Percentiles rank a stretch among this genome's conserved stretches.
These are phyloP conservation scores for Atalantia buxifolia DNA, from an alignment of 345 rosid species.

Conservation along the genomic window DNA sequence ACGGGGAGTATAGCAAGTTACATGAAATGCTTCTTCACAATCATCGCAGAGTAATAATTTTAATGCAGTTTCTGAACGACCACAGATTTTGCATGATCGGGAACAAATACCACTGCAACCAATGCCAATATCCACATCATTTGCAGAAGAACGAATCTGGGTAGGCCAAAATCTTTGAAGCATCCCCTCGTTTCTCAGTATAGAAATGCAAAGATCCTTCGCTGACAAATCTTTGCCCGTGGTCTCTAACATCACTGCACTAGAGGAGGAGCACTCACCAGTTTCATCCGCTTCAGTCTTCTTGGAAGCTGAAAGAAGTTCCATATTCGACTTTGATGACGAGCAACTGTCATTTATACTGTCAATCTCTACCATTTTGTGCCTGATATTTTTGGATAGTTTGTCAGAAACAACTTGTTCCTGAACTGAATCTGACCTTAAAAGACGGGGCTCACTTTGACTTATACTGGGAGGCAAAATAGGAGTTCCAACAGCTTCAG, in stretches of 20 bases:
- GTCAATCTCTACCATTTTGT: constrained; percentile 40
- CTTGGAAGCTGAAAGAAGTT: constrained; percentile 42
- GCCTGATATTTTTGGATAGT: constrained; percentile 28
- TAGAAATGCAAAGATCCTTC: constrained; percentile 39
- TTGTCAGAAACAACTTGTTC: constrained; percentile 30
- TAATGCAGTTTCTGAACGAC: constrained; percentile 33
- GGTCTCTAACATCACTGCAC: constrained; percentile 32
- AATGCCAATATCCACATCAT: constrained; percentile 17
- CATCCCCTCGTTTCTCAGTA: constrained; percentile 35
- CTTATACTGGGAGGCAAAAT: constrained; percentile 12
- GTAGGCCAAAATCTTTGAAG: constrained; percentile 23
- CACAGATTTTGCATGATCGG: constrained; percentile 66
- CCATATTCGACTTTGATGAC: constrained; percentile 56
- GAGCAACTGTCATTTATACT: constrained; percentile 68
- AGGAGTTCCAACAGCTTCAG: constrained; percentile 22
- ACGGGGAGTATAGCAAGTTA: constrained; percentile 63
- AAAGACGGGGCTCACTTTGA: constrained; percentile 18
- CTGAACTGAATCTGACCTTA: constrained; percentile 19
- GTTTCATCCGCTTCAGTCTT: constrained; percentile 47
- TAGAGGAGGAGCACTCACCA: constrained; percentile 67
- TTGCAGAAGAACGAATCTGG: constrained; percentile 17
- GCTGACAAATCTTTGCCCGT: constrained; percentile 33
- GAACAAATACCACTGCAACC: constrained; percentile 31
- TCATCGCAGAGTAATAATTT: constrained; percentile 83
- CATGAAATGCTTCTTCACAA: constrained; percentile 83